Evolutionary conservation across 1,139 yeast genomes (phyloP), one percentile per base, ranked within the genome.

Genomic region (Pichia sp.): DNA sequence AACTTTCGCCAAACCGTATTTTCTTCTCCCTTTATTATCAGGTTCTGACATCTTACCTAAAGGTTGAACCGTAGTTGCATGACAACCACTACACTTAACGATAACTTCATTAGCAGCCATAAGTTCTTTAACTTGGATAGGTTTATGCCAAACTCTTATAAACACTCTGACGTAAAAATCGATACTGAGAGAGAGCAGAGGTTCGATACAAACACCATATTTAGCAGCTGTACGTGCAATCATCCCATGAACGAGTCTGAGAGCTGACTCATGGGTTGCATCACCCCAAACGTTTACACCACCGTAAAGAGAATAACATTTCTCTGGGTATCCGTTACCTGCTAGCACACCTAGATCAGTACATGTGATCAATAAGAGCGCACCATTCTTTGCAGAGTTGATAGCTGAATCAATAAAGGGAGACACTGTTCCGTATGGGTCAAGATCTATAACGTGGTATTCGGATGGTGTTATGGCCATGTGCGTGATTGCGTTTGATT

Each of bases 351-450:
- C 95, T 17, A 94, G 73, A 64, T 91, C 99, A 0, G 99, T 91
- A 61, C 98, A 93, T 1, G 99, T 91, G 7, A 91, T 91, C 37
- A 89, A 66, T 52, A 91, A 63, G 37, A 91, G 58, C 0, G 97
- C 99, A 38, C 82, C 91, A 51, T 88, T 89, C 40, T 73, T 75
- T 12, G 89, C 73, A 31, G 82, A 68, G 53, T 85, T 95, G 26
- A 91, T 69, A 0, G 97, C 96, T 23, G 91, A 75, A 58, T 91
- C 98, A 31, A 91, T 71, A 58, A 91, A 91, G 5, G 97, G 97
- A 1, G 96, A 77, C 0, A 96, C 98, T 0, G 96, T 83, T 18
- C 99, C 99, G 58, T 91, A 91, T 0, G 99, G 99, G 58, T 91
- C 99, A 43, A 91, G 71, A 62, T 91, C 99, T 43, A 93, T 77